These are phyloP conservation scores for Akanthomyces muscarius DNA, from an alignment of 2,329 filamentous ascomycete species.

Conservation along the genomic window DNA sequence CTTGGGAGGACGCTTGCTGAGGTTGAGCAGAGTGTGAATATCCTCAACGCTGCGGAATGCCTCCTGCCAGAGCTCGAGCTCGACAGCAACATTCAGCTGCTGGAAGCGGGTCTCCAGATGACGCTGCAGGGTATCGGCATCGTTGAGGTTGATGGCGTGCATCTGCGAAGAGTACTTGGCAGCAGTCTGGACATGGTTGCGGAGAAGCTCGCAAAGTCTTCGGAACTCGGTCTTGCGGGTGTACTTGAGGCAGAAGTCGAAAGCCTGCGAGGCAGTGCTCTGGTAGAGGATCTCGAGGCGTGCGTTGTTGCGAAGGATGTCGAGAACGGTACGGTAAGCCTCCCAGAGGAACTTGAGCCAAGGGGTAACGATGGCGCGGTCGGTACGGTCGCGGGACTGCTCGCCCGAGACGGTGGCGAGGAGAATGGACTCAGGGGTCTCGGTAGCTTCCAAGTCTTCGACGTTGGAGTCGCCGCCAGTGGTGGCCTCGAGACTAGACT, in stretches of 20 bases:
- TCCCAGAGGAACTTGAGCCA: conserved; percentile 99
- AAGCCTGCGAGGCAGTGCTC: conserved; percentile 94
- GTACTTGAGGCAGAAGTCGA: conserved; percentile 98
- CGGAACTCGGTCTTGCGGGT: conserved; percentile 99
- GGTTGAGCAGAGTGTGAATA: conserved; percentile 92
- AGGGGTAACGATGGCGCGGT: conserved; percentile 95
- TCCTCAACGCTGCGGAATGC: conserved; percentile 99
- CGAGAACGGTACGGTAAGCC: conserved; percentile 95
- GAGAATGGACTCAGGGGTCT: conserved; percentile 97
- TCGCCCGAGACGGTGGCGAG: conserved; percentile 97
- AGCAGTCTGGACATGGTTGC: conserved; percentile 97
- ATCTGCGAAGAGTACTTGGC: conserved; percentile 99
- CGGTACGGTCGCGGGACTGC: conserved; percentile 94
- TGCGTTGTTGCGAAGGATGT: conserved; percentile 98
- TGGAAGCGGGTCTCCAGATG: conserved; percentile 98
- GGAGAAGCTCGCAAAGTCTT: conserved; percentile 92
- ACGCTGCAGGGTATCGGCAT: conserved; percentile 93
- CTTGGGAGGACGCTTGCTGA: conserved; percentile 97
- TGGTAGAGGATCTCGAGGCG: conserved; percentile 97
- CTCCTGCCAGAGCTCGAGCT: conserved; percentile 98
- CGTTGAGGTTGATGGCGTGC: conserved; percentile 98
- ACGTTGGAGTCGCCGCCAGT: conserved; percentile 59
- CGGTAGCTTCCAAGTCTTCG: conserved; percentile 92
- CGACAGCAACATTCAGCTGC: conserved; percentile 95
- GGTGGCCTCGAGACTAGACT: conserved; percentile 77